A percentile compares a stretch with the other conserved stretches of the same genome.
phyloP scores from a whole-genome alignment of 306 rosid genomes.

The Cajanus cajan region DNA sequence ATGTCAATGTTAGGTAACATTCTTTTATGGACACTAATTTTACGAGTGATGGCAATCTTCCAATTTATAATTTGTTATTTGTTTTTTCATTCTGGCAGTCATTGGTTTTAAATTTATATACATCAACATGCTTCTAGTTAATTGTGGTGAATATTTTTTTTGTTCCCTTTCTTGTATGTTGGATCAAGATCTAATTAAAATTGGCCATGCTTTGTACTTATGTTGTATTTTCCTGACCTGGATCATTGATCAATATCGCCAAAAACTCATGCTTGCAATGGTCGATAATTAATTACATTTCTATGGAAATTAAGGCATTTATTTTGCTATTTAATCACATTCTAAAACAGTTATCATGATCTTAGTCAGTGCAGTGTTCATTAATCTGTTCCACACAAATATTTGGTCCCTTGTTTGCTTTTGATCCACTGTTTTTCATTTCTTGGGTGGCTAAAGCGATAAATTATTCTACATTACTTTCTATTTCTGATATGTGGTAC shows the following conservation, averaged over 20 bases:
- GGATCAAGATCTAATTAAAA: background rate
- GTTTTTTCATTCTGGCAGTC: background rate
- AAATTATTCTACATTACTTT: background rate
- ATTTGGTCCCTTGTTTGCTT: background rate
- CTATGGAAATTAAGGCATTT: background rate
- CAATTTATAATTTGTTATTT: background rate
- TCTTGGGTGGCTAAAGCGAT: background rate
- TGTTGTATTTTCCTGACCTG: background rate
- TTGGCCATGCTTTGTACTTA: background rate
- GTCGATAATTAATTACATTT: conserved; percentile 7
- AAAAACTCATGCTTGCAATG: background rate
- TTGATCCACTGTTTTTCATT: background rate
- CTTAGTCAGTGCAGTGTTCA: background rate
- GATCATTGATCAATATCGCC: background rate
- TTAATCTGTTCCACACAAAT: background rate
- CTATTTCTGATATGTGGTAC: conserved; percentile 15
- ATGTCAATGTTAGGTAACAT: background rate
- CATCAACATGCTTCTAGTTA: background rate
- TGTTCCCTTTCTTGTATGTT: conserved; percentile 4
- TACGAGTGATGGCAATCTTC: background rate
- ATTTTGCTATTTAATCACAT: background rate
- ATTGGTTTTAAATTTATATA: background rate
- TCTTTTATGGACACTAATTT: background rate
- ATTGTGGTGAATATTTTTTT: background rate
- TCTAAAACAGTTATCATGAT: background rate